Percentiles rank a stretch among this genome's conserved stretches.
Evolutionary conservation across 163 green algal species (phyloP).

Genomic region (Volvox carteri): DNA sequence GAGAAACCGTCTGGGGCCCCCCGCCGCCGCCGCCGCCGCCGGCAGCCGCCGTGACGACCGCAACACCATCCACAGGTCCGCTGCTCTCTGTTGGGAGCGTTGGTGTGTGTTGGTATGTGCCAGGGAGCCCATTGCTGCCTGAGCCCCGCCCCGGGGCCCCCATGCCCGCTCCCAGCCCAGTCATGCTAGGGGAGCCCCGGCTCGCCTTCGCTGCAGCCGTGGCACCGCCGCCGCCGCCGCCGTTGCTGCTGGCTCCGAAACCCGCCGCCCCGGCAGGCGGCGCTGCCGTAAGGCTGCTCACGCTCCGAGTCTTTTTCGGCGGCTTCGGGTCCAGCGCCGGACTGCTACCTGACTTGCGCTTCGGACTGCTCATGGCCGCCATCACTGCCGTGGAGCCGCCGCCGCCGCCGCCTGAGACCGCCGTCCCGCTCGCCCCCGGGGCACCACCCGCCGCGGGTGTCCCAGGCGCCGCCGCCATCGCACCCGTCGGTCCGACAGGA

Average conservation of each 20-base stretch:
- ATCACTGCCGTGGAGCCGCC: neutral
- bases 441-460: too few relatives aligned
- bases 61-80: neutral
- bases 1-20: too few relatives aligned
- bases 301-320: constrained; percentile 46
- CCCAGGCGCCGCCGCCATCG: neutral
- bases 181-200: neutral
- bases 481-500: neutral
- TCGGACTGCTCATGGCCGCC: neutral
- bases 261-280: neutral
- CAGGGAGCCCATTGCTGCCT: neutral
- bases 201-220: neutral
- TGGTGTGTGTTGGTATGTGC: neutral
- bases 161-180: neutral
- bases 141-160: neutral
- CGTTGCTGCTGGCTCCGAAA: neutral
- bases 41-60: neutral
- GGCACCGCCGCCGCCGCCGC: neutral
- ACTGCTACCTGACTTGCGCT: constrained; percentile 42
- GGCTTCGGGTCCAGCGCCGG: constrained; percentile 22
- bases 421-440: too few relatives aligned
- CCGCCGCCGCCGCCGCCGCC: too few relatives aligned
- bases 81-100: neutral
- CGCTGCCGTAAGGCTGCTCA: constrained; percentile 11
- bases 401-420: neutral